phyloP scores from a whole-genome alignment of 805 yeast genomes.

The Candida berthetii region DNA sequence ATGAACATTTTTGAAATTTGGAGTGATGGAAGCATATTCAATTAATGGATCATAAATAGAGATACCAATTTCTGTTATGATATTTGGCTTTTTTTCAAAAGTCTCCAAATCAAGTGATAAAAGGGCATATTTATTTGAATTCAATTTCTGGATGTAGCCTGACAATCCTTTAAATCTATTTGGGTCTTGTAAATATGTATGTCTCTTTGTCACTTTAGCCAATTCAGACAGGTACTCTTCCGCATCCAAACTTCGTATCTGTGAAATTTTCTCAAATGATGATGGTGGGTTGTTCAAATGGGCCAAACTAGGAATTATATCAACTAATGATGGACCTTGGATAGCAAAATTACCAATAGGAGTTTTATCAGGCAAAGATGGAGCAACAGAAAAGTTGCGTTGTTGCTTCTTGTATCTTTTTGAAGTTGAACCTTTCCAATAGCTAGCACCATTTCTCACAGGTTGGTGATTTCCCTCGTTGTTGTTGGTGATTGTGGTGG shows the following conservation, averaged over 20 bases:
- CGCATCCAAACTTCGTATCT: neutral
- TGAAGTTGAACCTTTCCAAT: no score
- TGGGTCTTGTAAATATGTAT: conserved; percentile 10
- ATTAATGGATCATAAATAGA: conserved; percentile 49
- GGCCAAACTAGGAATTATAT: neutral
- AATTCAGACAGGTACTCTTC: conserved; percentile 3
- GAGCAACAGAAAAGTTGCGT: no score
- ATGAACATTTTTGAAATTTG: conserved; percentile 34
- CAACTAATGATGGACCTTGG: no score
- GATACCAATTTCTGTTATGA: conserved; percentile 52
- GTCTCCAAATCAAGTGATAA: conserved; percentile 54
- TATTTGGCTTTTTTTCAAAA: conserved; percentile 34
- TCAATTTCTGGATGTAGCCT: conserved; percentile 4
- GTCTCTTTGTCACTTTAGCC: conserved; percentile 1
- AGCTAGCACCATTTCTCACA: no score
- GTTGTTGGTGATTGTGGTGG: no score
- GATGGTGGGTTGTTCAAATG: neutral
- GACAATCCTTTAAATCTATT: conserved; percentile 3
- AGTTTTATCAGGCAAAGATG: no score
- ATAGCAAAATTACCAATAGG: no score
- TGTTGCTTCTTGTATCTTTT: no score
- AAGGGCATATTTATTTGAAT: conserved; percentile 7
- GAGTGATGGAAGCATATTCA: conserved; percentile 31
- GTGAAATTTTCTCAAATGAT: neutral
- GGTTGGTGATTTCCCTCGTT: no score